Conservation (phyloP, 768 basidiomycete species). For the Podaxis sp. region DNA sequence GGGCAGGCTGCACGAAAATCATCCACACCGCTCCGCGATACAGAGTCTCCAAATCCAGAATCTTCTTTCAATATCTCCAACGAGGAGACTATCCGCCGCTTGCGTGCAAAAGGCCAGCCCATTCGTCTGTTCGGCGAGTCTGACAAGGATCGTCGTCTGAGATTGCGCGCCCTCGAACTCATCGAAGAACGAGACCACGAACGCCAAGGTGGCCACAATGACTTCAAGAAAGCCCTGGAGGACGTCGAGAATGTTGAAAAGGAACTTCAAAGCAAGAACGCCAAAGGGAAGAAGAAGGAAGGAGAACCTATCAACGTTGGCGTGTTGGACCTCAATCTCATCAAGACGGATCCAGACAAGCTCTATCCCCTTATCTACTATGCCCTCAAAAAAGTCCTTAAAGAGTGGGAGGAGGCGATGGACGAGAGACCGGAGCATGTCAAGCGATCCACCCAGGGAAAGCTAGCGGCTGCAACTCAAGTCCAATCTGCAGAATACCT, state of each 20-base stretch:
- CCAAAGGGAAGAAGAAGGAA: slow-evolving; percentile 65
- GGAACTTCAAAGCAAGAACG: slow-evolving; percentile 58
- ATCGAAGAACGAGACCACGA: slow-evolving; percentile 89
- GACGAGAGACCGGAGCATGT: slow-evolving; percentile 88
- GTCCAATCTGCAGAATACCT: slow-evolving; percentile 95
- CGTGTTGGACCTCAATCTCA: slow-evolving; percentile 73
- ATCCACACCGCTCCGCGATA: slow-evolving; percentile 40
- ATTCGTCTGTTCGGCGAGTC: slow-evolving; percentile 93
- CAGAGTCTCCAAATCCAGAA: slow-evolving; percentile 46
- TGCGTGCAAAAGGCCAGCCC: slow-evolving; percentile 91
- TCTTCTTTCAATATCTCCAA: slow-evolving; percentile 86
- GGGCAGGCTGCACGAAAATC: slow-evolving; percentile 46
- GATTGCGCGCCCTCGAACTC: slow-evolving; percentile 90
- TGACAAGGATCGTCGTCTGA: slow-evolving; percentile 89
- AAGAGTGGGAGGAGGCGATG: slow-evolving; percentile 97
- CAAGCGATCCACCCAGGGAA: slow-evolving; percentile 88
- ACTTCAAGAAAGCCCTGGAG: slow-evolving; percentile 88
- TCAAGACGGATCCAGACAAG: slow-evolving; percentile 93
- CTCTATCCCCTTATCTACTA: slow-evolving; percentile 97
- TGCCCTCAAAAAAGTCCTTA: slow-evolving; percentile 86
- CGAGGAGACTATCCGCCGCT: slow-evolving; percentile 85
- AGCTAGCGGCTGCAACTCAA: slow-evolving; percentile 92
- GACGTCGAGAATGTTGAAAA: slow-evolving; percentile 82
- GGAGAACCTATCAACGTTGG: slow-evolving; percentile 52
- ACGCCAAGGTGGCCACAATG: slow-evolving; percentile 85